Conservation (phyloP, 306 rosid genomes). For the Mucuna pruriens region DNA sequence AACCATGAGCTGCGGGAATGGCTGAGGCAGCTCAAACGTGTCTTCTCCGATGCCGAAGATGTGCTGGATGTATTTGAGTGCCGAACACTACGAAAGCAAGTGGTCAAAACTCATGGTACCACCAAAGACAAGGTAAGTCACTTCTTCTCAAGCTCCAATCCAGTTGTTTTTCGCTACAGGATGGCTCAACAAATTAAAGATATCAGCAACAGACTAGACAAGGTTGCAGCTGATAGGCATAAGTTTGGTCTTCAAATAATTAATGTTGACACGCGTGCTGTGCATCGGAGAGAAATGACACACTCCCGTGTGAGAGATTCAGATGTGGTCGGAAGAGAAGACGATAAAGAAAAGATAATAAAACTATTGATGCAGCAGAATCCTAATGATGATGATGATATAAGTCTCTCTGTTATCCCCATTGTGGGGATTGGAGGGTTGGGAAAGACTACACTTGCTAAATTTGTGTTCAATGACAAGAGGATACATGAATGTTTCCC, state of each 20-base stretch:
- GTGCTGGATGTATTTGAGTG: neutral
- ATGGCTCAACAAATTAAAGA: constrained; percentile 11
- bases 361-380: neutral
- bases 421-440: constrained; percentile 40
- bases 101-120: neutral
- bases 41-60: neutral
- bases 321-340: constrained; percentile 43
- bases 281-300: neutral
- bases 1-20: constrained; percentile 2
- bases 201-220: constrained; percentile 7
- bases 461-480: constrained; percentile 31
- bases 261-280: neutral
- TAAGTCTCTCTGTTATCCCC: constrained; percentile 18
- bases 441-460: constrained; percentile 47
- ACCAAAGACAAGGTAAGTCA: neutral
- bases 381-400: neutral
- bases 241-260: neutral
- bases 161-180: neutral
- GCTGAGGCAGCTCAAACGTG: neutral
- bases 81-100: neutral
- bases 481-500: neutral
- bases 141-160: constrained; percentile 26
- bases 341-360: constrained; percentile 28
- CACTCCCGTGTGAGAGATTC: constrained; percentile 21
- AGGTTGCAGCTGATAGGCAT: constrained; percentile 1